Evolutionary conservation across 2,329 filamentous ascomycete genomes (phyloP), one percentile per base, ranked within the genome.

Genomic region (Xylariaceae sp.): DNA sequence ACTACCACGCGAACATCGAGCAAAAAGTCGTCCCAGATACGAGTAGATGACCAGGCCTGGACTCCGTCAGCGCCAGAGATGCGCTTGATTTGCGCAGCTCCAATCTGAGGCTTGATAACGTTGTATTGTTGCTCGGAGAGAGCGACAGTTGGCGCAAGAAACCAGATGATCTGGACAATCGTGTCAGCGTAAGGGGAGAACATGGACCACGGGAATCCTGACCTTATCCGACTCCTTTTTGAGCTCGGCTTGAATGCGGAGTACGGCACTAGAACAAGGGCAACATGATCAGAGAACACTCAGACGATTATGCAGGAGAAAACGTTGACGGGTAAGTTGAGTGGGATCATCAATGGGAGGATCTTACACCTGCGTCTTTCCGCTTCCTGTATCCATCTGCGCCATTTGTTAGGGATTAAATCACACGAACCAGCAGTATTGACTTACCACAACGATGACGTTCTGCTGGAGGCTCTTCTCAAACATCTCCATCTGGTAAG

Each of bases 401-500:
- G 48, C 18, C 51, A 30, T 45, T 41, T 53, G 23, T 59, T 59
- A 35, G 57, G 58, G 54, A 18, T 8, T 5, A 7, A 53, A 4
- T 15, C 10, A 11, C 11, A 47, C 34, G 51, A 53, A 37, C 10
- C 8, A 51, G 39, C 8, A 15, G 17, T 34, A 15, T 53, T 39
- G 11, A 73, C 78, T 62, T 75, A 90, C 88, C 30, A 84, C 84
- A 56, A 91, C 84, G 65, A 92, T 90, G 37, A 88, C 82, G 69
- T 92, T 92, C 51, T 80, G 76, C 61, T 81, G 79, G 66, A 89
- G 76, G 67, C 88, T 90, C 67, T 83, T 80, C 60, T 87, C 80
- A 56, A 89, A 78, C 89, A 93, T 92, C 73, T 92, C 89, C 17
- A 82, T 69, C 72, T 93, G 89, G 67, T 92, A 93, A 1, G 81